A percentile compares a stretch with the other conserved stretches of the same genome.
Evolutionary conservation across 129 eudicot species (phyloP).

Genomic region (Saposhnikovia divaricata): DNA sequence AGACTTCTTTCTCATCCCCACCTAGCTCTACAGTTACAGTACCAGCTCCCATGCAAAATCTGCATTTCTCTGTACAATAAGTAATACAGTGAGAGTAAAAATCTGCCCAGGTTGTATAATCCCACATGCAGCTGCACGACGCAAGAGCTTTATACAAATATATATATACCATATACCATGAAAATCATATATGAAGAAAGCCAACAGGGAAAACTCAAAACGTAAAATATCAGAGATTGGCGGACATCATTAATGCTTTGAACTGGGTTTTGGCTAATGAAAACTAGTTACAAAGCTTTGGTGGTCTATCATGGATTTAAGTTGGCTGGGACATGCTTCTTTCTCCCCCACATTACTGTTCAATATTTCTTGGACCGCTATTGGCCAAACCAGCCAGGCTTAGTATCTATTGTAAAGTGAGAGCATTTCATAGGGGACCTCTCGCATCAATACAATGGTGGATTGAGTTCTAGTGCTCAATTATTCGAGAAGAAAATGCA

Average conservation of each 20-base stretch:
- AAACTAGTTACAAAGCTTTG: no score
- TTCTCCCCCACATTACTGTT: no score
- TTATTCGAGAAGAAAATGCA: neutral
- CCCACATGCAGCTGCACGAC: neutral
- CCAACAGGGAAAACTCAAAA: neutral
- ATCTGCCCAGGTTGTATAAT: neutral
- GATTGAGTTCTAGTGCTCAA: neutral
- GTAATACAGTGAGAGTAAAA: neutral
- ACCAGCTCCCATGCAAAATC: conserved; percentile 87
- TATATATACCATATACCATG: neutral
- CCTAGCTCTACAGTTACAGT: conserved; percentile 80
- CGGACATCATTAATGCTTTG: no score
- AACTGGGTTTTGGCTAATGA: no score
- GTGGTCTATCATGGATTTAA: no score
- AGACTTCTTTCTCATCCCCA: conserved; percentile 83
- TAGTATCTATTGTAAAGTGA: neutral
- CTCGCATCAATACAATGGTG: neutral
- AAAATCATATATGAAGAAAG: neutral
- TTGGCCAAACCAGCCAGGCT: neutral
- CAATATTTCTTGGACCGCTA: no score
- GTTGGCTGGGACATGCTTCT: no score
- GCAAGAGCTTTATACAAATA: neutral
- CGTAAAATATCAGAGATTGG: no score
- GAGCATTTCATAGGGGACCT: neutral
- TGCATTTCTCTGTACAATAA: conserved; percentile 59